A percentile compares a stretch with the other conserved stretches of the same genome.
These are phyloP conservation scores for Dothistroma septosporum DNA, from an alignment of 2,329 filamentous ascomycete species.

Conservation along the genomic window DNA sequence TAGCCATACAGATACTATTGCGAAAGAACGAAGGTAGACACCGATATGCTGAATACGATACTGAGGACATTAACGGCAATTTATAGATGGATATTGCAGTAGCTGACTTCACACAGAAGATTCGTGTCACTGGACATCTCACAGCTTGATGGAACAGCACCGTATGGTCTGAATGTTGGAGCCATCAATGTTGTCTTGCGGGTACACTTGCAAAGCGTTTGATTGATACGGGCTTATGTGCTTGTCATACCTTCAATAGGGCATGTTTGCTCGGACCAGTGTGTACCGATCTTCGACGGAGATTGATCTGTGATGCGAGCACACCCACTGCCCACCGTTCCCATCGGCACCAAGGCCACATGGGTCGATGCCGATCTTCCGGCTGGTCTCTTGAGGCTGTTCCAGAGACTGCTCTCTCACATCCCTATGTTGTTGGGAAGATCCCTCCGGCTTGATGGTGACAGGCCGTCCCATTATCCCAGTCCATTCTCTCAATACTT, in stretches of 20 bases:
- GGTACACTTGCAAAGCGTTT: background rate
- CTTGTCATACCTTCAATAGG: too few relatives aligned
- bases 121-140: background rate
- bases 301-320: background rate
- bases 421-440: background rate
- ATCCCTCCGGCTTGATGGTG: too few relatives aligned
- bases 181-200: background rate
- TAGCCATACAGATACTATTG: background rate
- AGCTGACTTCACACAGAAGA: background rate
- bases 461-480: too few relatives aligned
- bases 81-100: background rate
- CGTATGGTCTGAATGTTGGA: background rate
- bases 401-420: too few relatives aligned
- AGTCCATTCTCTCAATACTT: too few relatives aligned
- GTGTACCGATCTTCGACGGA: background rate
- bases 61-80: background rate
- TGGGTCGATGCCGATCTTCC: background rate
- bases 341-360: background rate
- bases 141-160: background rate
- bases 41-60: background rate
- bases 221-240: background rate
- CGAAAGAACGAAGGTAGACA: background rate
- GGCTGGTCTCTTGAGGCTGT: background rate
- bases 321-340: background rate
- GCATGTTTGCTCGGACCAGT: background rate